Percentiles rank a stretch among this genome's conserved stretches.
Conservation (phyloP, 768 basidiomycete species). For the Imleria badia region DNA sequence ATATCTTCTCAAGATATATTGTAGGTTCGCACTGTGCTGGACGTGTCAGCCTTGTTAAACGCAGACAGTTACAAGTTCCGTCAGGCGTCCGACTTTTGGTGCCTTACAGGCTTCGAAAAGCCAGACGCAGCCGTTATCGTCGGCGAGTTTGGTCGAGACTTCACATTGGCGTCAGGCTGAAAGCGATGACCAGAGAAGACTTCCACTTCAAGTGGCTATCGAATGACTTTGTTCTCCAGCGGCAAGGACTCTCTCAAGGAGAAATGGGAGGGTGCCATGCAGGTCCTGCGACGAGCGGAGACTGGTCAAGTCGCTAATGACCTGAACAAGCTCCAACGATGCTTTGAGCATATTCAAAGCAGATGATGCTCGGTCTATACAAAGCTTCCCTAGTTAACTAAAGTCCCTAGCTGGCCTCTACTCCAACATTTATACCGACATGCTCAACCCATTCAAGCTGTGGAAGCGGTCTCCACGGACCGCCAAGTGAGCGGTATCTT, state of each 20-base stretch:
- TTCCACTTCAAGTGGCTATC: conserved; percentile 72
- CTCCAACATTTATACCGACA: conserved; percentile 53
- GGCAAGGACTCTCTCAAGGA: conserved; percentile 76
- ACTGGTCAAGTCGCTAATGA: neutral
- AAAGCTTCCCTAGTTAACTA: conserved; percentile 56
- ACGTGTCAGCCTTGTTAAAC: conserved; percentile 8
- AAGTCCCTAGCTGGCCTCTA: conserved; percentile 52
- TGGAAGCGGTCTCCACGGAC: conserved; percentile 39
- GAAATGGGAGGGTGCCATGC: conserved; percentile 91
- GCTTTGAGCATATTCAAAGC: conserved; percentile 70
- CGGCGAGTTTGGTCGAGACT: conserved; percentile 42
- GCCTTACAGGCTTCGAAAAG: conserved; percentile 94
- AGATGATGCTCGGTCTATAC: conserved; percentile 65
- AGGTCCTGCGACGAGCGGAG: conserved; percentile 34
- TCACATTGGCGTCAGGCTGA: neutral
- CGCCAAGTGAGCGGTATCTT: conserved; percentile 56
- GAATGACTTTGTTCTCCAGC: conserved; percentile 80
- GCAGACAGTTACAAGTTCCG: conserved; percentile 85
- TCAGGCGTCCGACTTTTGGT: conserved; percentile 92
- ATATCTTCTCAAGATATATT: conserved; percentile 58
- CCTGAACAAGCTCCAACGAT: conserved; percentile 66
- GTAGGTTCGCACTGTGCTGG: conserved; percentile 43
- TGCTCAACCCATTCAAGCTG: conserved; percentile 40
- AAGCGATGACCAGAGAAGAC: conserved; percentile 55
- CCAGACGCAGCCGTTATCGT: conserved; percentile 88